phyloP scores from a whole-genome alignment of 2,329 filamentous ascomycete genomes.

The Fusarium pseudoanthophilum region DNA sequence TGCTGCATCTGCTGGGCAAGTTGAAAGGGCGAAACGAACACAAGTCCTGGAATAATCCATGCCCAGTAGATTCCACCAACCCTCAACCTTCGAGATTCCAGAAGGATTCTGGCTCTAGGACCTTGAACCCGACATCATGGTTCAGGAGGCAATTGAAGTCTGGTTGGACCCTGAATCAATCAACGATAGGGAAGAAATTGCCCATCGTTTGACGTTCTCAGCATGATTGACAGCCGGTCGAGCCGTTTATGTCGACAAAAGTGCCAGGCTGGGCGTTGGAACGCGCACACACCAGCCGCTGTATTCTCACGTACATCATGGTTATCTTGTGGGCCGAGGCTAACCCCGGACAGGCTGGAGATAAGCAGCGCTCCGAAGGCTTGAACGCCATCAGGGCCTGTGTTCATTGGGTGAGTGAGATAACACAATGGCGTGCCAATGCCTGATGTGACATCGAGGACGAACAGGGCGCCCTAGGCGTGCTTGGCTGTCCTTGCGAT shows the following conservation, averaged over 20 bases:
- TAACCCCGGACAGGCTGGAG: slow-evolving; percentile 43
- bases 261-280: slow-evolving; percentile 25
- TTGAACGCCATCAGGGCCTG: slow-evolving; percentile 27
- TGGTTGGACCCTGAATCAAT: slow-evolving; percentile 25
- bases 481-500: neutral
- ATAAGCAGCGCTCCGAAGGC: slow-evolving; percentile 38
- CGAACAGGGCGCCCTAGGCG: neutral
- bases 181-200: slow-evolving; percentile 5
- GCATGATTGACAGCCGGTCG: slow-evolving; percentile 17
- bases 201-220: slow-evolving; percentile 8
- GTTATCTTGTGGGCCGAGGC: slow-evolving; percentile 36
- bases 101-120: slow-evolving; percentile 15
- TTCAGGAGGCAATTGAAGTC: neutral
- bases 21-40: neutral
- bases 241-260: slow-evolving; percentile 35
- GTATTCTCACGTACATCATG: slow-evolving; percentile 22
- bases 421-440: slow-evolving; percentile 34
- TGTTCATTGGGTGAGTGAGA: slow-evolving; percentile 31
- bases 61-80: neutral
- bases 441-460: slow-evolving; percentile 18
- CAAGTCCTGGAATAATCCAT: neutral
- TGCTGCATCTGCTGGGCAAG: neutral
- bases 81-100: slow-evolving; percentile 1
- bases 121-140: neutral
- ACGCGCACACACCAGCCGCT: neutral